phyloP scores from a whole-genome alignment of 2,329 filamentous ascomycete species.

The Aspergillus transmontanensis region DNA sequence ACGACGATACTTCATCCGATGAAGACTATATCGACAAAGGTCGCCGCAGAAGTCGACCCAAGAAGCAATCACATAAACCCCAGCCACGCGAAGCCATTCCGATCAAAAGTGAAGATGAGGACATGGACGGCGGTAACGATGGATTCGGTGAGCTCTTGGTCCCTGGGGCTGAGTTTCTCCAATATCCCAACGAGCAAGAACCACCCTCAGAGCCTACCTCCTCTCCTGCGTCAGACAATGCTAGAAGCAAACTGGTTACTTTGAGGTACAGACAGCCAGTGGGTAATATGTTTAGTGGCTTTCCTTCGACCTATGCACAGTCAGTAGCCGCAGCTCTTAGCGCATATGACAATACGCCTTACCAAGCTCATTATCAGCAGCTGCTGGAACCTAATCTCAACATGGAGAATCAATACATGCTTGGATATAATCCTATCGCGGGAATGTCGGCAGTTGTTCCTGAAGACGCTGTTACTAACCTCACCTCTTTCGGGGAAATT shows the following conservation, averaged over 20 bases:
- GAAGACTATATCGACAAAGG: slow-evolving; percentile 10
- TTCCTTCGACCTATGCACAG: not conserved
- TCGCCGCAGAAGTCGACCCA: not conserved
- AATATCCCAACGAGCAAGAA: slow-evolving; percentile 17
- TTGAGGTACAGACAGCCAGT: slow-evolving; percentile 14
- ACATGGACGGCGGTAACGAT: not conserved
- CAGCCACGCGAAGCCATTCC: not conserved
- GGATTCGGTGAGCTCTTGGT: slow-evolving; percentile 16
- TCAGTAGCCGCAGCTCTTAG: not conserved
- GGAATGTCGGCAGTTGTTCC: not conserved
- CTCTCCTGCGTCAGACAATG: not conserved
- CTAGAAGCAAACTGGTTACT: slow-evolving; percentile 15
- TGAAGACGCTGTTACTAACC: not conserved
- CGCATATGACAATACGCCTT: not conserved
- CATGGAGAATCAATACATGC: not conserved
- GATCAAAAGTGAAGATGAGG: not conserved
- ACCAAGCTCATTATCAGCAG: not conserved
- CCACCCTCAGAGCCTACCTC: not conserved
- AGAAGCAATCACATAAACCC: not conserved
- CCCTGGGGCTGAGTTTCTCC: slow-evolving; percentile 20
- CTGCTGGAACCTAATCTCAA: not conserved
- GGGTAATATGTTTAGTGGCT: not conserved
- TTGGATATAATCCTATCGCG: not conserved
- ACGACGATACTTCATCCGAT: slow-evolving; percentile 9
- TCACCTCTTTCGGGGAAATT: not conserved